These are phyloP conservation scores for Ogataea parapolymorpha DNA, from an alignment of 805 yeast species.

Conservation along the genomic window DNA sequence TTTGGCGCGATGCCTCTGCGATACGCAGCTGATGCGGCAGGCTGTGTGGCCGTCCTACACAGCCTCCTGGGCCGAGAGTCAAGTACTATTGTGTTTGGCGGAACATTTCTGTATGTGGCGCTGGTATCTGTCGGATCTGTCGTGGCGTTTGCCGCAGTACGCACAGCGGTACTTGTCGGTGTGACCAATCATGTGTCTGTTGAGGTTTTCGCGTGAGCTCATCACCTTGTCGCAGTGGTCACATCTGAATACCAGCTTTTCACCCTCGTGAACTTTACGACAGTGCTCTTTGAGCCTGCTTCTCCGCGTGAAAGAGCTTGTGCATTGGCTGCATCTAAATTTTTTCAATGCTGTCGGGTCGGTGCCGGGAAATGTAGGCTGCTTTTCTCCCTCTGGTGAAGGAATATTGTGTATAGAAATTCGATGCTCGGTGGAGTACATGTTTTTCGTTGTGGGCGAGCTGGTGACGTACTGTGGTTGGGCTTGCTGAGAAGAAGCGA, in stretches of 20 bases:
- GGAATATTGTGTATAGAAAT: background rate
- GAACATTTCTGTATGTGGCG: slow-evolving; percentile 23
- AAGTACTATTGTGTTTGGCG: background rate
- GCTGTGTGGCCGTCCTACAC: background rate
- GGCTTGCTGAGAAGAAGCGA: background rate
- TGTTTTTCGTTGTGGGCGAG: background rate
- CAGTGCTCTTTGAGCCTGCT: slow-evolving; percentile 27
- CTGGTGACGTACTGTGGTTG: background rate
- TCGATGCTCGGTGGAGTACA: background rate
- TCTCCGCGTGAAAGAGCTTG: slow-evolving; percentile 27
- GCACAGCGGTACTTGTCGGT: slow-evolving; percentile 27
- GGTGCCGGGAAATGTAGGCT: background rate
- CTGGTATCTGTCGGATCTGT: slow-evolving; percentile 25
- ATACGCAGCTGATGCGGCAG: background rate
- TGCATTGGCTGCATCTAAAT: slow-evolving; percentile 23
- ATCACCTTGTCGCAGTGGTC: slow-evolving; percentile 18
- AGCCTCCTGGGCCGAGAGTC: background rate
- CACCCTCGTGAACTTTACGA: slow-evolving; percentile 23
- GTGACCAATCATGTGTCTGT: slow-evolving; percentile 29
- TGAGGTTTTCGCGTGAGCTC: slow-evolving; percentile 26
- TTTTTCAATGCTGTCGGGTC: background rate
- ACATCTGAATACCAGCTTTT: slow-evolving; percentile 20
- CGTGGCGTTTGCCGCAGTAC: slow-evolving; percentile 25
- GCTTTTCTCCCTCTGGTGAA: background rate
- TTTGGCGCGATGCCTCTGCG: too few relatives aligned